Evolutionary conservation across 2,329 filamentous ascomycete genomes (phyloP).

Genomic region (Trichoderma koningiopsis): DNA sequence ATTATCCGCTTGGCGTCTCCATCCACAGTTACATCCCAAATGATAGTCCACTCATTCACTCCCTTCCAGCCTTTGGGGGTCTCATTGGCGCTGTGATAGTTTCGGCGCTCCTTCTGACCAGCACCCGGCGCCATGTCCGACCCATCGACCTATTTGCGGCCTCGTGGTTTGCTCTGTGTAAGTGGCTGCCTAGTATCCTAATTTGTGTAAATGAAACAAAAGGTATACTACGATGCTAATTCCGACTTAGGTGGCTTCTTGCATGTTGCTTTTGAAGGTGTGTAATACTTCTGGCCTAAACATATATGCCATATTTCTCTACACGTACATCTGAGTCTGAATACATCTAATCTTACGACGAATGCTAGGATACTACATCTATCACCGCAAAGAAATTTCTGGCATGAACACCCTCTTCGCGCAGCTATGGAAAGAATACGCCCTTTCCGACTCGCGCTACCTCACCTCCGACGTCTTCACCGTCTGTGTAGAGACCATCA

Average conservation of each 20-base stretch:
- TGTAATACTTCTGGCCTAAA: conserved; percentile 17
- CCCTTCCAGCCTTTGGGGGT: conserved; percentile 42
- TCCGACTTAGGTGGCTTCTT: conserved; percentile 60
- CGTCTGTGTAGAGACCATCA: conserved; percentile 83
- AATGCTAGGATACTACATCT: conserved; percentile 69
- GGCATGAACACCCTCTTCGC: conserved; percentile 72
- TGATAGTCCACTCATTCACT: conserved; percentile 40
- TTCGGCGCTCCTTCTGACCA: conserved; percentile 34
- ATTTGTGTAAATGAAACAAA: background rate
- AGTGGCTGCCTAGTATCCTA: conserved; percentile 31
- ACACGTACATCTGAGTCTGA: background rate
- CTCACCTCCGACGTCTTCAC: conserved; percentile 81
- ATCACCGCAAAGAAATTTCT: conserved; percentile 67
- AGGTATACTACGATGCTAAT: background rate
- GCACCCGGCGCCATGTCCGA: conserved; percentile 30
- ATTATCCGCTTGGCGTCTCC: conserved; percentile 48
- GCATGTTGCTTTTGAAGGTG: conserved; percentile 81
- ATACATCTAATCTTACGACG: background rate
- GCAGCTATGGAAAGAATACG: conserved; percentile 93
- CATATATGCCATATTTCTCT: background rate
- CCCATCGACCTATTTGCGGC: conserved; percentile 46
- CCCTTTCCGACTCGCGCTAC: conserved; percentile 84
- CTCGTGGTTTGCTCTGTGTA: conserved; percentile 60
- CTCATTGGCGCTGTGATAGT: conserved; percentile 43
- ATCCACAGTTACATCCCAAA: conserved; percentile 53